Percentiles rank a stretch among this genome's conserved stretches.
Conservation (phyloP, 768 basidiomycete genomes). For the Trametes gibbosa region DNA sequence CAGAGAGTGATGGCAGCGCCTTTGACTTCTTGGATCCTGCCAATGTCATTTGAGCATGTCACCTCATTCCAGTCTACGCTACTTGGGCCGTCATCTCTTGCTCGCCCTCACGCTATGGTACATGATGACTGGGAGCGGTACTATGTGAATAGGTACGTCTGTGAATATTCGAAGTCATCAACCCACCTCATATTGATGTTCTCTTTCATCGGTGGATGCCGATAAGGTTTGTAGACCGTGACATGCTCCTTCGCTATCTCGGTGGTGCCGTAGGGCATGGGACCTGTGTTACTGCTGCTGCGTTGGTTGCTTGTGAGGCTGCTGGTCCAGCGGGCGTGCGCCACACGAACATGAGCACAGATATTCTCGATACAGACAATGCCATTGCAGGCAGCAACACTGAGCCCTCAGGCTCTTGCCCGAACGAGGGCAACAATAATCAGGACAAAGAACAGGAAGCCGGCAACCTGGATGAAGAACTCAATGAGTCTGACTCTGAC, state of each 20-base stretch:
- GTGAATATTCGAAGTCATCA: neutral
- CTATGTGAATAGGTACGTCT: slow-evolving; percentile 28
- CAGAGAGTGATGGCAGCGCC: slow-evolving; percentile 25
- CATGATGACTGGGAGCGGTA: slow-evolving; percentile 23
- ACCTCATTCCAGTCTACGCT: slow-evolving; percentile 39
- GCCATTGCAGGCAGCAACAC: too few species aligned
- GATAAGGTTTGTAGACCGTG: slow-evolving; percentile 28
- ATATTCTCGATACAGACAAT: too few species aligned
- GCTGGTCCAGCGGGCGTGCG: too few species aligned
- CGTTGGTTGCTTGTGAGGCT: too few species aligned
- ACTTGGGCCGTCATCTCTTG: slow-evolving; percentile 1
- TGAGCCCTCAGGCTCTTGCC: too few species aligned
- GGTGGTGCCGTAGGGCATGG: slow-evolving; percentile 27
- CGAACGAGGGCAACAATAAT: too few species aligned
- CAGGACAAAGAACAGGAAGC: neutral
- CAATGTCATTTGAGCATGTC: slow-evolving; percentile 36
- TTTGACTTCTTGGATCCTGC: slow-evolving; percentile 48
- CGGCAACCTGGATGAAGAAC: neutral
- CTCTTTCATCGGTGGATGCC: neutral
- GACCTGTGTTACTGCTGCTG: neutral
- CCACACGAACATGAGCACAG: too few species aligned
- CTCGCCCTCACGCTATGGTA: neutral
- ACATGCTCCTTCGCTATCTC: slow-evolving; percentile 26
- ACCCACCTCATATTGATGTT: neutral
- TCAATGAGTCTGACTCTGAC: too few species aligned